Evolutionary conservation across 345 rosid species (phyloP), one percentile per base, ranked within the genome.

Genomic region (Citropsis articulata): DNA sequence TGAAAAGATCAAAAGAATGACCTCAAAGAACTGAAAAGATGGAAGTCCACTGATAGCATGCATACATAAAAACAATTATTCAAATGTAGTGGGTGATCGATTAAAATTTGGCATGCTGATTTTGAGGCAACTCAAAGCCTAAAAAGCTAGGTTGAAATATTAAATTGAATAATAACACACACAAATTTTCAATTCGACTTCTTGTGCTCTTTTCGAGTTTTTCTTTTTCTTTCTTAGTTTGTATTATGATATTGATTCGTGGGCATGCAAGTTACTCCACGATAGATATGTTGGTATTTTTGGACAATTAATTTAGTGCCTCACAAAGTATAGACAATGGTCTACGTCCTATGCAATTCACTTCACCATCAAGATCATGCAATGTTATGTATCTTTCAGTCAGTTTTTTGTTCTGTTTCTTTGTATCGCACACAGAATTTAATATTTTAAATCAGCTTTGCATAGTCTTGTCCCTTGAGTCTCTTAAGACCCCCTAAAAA

Each of bases 281-380:
- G 45, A 66, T 66, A 6, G 69, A 33, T 35, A 59, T 64, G 21
- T 7, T 30, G 14, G 66, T 25, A 62, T 69, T 69, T 72, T 28
- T 38, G 68, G 68, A 61, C 75, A 78, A 66, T 60, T 76, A 53
- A 53, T 30, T 30, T 75, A 76, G 79, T 88, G 92, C 89, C 83
- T 78, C 80, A 79, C 72, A 82, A 89, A 86, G 89, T 78, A 78
- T 75, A 78, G 88, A 83, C 92, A 88, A 71, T 69, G 50, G 53
- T 45, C 25, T 42, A 63, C 68, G 66, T 75, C 70, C 69, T 68
- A 27, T 71, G 78, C 31, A 73, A 75, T 86, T 78, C 72, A 61
- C 80, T 81, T 82, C 84, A 64, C 83, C 72, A 66, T 81, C 90
- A 84, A 75, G 62, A 74, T 75, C 82, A 73, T 77, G 75, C 77